phyloP scores from a whole-genome alignment of 176 grass and related monocot genomes.

The Carex parvula region DNA sequence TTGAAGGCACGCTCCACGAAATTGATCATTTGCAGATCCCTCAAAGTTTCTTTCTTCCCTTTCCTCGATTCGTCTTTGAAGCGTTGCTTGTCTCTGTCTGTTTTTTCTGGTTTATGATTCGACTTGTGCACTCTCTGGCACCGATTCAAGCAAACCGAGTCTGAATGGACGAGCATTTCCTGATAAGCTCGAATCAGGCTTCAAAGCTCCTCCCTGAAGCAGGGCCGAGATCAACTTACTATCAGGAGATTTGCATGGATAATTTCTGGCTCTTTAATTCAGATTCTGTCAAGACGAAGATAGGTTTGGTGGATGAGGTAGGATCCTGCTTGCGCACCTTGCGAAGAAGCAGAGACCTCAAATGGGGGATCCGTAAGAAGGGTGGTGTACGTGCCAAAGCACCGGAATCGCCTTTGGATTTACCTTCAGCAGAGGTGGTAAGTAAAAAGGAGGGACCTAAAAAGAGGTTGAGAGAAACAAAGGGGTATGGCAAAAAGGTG shows the following conservation, averaged over 20 bases:
- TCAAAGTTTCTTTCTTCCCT: background rate
- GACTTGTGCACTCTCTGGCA: conserved; percentile 17
- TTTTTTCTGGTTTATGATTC: conserved; percentile 23
- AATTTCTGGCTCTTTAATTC: conserved; percentile 51
- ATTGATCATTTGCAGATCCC: background rate
- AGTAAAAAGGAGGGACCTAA: background rate
- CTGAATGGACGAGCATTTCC: conserved; percentile 82
- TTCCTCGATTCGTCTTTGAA: background rate
- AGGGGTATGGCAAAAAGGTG: background rate
- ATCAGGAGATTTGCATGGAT: conserved; percentile 40
- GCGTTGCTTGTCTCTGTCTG: background rate
- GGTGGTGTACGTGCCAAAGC: conserved; percentile 42
- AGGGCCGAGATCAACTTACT: conserved; percentile 28
- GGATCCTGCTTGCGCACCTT: conserved; percentile 43
- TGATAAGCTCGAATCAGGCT: conserved; percentile 70
- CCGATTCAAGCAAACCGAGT: conserved; percentile 10
- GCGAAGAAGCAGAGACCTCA: conserved; percentile 25
- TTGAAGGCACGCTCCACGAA: background rate
- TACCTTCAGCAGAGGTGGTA: conserved; percentile 15
- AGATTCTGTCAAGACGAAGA: conserved; percentile 34
- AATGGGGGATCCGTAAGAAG: conserved; percentile 51
- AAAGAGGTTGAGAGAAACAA: conserved; percentile 7
- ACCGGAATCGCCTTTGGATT: conserved; percentile 13
- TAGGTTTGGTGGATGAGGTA: background rate
- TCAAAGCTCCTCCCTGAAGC: conserved; percentile 38